Conservation (phyloP, 1,139 yeast genomes). For the Protomyces lactucae-debilis region DNA sequence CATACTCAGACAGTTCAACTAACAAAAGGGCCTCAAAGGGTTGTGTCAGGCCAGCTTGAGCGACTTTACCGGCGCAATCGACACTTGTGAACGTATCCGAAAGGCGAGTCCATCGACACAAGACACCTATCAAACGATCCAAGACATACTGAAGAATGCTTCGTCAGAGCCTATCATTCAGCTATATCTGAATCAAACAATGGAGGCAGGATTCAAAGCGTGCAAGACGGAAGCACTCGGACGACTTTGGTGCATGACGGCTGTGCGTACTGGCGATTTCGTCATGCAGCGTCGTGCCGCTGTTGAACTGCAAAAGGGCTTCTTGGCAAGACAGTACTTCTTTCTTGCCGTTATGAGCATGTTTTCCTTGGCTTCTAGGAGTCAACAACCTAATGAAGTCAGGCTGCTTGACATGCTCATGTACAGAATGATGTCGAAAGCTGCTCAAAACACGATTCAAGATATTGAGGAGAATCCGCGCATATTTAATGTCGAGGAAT, state of each 20-base stretch:
- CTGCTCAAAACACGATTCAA: background rate
- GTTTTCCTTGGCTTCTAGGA: constrained; percentile 7
- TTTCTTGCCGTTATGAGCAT: constrained; percentile 17
- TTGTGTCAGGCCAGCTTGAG: constrained; percentile 3
- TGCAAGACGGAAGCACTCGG: constrained; percentile 11
- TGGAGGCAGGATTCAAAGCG: constrained; percentile 1
- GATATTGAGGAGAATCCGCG: background rate
- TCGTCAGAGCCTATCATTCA: background rate
- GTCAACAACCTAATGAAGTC: background rate
- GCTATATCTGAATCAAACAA: background rate
- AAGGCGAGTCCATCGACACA: background rate
- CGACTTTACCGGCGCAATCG: background rate
- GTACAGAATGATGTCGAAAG: constrained; percentile 15
- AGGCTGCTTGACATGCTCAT: constrained; percentile 17
- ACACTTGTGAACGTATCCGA: constrained; percentile 1
- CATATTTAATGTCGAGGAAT: constrained; percentile 20
- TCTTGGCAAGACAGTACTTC: constrained; percentile 23
- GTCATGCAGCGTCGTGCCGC: constrained; percentile 19
- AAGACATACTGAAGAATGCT: constrained; percentile 3
- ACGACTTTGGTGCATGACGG: constrained; percentile 16
- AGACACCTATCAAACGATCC: constrained; percentile 18
- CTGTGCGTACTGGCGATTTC: constrained; percentile 16
- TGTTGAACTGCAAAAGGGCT: constrained; percentile 24
- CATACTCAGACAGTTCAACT: background rate
- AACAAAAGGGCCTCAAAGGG: background rate